Conservation (phyloP, 2,329 filamentous ascomycete genomes). For the Scedosporium dehoogii region DNA sequence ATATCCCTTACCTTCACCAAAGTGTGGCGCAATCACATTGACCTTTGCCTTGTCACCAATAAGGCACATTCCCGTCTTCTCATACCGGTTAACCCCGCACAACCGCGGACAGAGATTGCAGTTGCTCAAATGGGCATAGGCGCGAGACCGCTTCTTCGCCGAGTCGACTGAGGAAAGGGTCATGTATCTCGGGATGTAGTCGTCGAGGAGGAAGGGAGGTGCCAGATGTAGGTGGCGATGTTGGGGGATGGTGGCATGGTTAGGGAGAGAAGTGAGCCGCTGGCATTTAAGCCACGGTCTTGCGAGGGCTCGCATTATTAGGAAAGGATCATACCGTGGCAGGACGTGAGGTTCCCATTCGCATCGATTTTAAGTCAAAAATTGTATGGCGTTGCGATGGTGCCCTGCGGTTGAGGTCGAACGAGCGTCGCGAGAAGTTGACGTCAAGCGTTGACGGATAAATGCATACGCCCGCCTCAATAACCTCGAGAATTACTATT, state of each 20-base stretch:
- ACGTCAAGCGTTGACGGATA: background rate
- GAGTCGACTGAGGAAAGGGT: constrained; percentile 57
- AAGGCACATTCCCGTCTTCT: constrained; percentile 68
- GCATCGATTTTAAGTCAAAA: no score
- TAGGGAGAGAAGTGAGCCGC: background rate
- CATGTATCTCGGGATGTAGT: constrained; percentile 65
- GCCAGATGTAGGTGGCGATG: constrained; percentile 37
- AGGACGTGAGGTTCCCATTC: background rate
- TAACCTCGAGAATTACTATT: no score
- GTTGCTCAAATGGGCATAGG: constrained; percentile 65
- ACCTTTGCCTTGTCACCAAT: constrained; percentile 70
- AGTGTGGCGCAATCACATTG: constrained; percentile 77
- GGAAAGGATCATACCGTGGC: background rate
- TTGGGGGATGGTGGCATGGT: background rate
- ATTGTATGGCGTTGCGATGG: no score
- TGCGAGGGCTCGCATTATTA: background rate
- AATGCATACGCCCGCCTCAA: no score
- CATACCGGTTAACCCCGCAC: constrained; percentile 73
- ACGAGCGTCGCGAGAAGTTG: background rate
- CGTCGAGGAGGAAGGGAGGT: constrained; percentile 60
- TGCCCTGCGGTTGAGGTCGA: no score
- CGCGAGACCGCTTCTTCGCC: constrained; percentile 61
- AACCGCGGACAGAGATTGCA: constrained; percentile 74
- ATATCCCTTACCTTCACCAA: constrained; percentile 54
- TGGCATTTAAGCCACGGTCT: background rate